Base-by-base conservation (phyloP, 2,329 filamentous ascomycete genomes). In the Phialophora tarda region DNA sequence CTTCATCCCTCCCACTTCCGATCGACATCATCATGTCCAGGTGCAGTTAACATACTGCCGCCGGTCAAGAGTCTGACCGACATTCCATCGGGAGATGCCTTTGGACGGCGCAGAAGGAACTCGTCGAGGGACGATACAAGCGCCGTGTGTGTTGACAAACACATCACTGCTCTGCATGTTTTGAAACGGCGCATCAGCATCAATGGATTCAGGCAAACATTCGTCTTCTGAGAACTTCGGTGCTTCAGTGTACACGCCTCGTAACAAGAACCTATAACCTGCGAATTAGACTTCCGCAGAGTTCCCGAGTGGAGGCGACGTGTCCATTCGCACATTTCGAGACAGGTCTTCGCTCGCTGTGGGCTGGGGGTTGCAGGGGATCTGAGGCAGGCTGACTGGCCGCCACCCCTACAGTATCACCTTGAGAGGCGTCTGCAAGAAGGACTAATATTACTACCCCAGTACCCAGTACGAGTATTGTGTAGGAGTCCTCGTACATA, bases 11-110 rank as follows among this genome's bases (percentile, higher is more conserved):
- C 51, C 54, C 21, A 47, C 23, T 6, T 4, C n/a, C 21, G 59
- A 61, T 61, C 48, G 59, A 61, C 59, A 61, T 61, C 59, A 61
- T 61, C 30, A 41, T 61, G 21, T n/a, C 30, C 38, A n/a, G 38
- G 38, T n/a, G 38, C 38, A 44, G 38, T 44, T 44, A 44, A 44
- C 14, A 44, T 44, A 44, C 21, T 7, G 7, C 38, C 38, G 17
- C 38, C 38, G 38, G 38, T 21, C 38, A 21, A n/a, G 38, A 44
- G 38, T n/a, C 38, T n/a, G 38, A 44, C 38, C 38, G 38, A 44
- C 17, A 44, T 44, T 44, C 38, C 17, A 44, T 44, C 38, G 17
- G 38, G 17, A 21, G 38, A 44, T 44, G 38, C 14, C 38, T 44
- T 6, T 44, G 1, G 38, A 8, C 2, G 38, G 38, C 14, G 38